Conservation (phyloP, 1,139 yeast species). For the Tardiomyces depauwii region DNA sequence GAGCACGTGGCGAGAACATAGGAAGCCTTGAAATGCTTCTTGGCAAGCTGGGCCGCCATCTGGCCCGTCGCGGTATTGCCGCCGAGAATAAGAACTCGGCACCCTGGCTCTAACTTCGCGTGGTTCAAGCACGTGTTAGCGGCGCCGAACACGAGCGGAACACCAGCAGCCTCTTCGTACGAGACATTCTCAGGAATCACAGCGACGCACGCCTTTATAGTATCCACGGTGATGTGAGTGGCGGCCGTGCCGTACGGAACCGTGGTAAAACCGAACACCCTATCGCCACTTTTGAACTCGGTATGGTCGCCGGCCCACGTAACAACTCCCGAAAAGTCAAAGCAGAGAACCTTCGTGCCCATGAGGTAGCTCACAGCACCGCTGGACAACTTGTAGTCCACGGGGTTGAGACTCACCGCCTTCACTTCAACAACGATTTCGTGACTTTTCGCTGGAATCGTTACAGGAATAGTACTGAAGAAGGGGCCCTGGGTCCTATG, state of each 20-base stretch:
- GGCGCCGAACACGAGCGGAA: constrained; percentile 46
- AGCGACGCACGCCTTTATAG: constrained; percentile 11
- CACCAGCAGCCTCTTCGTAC: constrained; percentile 43
- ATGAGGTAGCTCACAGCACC: constrained; percentile 13
- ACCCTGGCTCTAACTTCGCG: constrained; percentile 13
- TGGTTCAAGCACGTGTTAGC: constrained; percentile 35
- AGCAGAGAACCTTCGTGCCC: constrained; percentile 32
- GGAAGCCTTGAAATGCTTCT: constrained; percentile 24
- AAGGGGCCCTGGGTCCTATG: not conserved
- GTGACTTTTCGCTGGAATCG: constrained; percentile 32
- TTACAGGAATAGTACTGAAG: constrained; percentile 27
- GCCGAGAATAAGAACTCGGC: constrained; percentile 48
- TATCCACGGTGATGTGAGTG: constrained; percentile 36
- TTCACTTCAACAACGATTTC: constrained; percentile 46
- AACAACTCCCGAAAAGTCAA: constrained; percentile 57
- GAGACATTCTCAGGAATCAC: constrained; percentile 38
- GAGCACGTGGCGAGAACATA: constrained; percentile 40
- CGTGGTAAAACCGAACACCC: constrained; percentile 43
- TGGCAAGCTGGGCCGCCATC: constrained; percentile 45
- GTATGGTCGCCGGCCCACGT: constrained; percentile 39
- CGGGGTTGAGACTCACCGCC: constrained; percentile 52
- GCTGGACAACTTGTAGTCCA: constrained; percentile 43
- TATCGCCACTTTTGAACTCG: constrained; percentile 44
- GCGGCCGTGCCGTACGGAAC: constrained; percentile 42
- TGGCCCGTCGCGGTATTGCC: constrained; percentile 65